Conservation (phyloP, 129 eudicot genomes). For the Apium graveolens region DNA sequence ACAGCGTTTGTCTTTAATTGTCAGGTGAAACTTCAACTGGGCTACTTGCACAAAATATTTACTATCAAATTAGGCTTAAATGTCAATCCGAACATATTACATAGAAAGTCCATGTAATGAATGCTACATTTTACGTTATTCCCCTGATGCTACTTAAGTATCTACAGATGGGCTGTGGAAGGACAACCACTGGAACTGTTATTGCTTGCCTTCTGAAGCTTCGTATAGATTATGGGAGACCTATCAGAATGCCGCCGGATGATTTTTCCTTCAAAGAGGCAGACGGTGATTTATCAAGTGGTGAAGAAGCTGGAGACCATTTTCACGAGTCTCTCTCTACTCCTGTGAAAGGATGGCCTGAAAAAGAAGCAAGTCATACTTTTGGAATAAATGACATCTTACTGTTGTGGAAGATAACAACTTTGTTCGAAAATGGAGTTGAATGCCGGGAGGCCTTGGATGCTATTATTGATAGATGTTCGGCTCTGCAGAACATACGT, state of each 20-base stretch:
- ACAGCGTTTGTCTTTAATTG: slow-evolving; percentile 90
- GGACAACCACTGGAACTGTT: slow-evolving; percentile 97
- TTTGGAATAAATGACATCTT: slow-evolving; percentile 93
- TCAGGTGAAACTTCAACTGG: slow-evolving; percentile 41
- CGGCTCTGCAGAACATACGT: slow-evolving; percentile 92
- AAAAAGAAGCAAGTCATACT: slow-evolving; percentile 37
- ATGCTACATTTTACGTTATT: background rate
- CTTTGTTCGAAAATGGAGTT: slow-evolving; percentile 90
- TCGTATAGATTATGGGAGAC: slow-evolving; percentile 82
- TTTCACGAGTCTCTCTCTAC: background rate
- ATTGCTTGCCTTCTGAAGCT: slow-evolving; percentile 89
- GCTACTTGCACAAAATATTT: background rate
- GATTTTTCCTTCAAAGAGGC: slow-evolving; percentile 34
- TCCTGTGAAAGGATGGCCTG: slow-evolving; percentile 17
- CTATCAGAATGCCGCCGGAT: slow-evolving; percentile 45
- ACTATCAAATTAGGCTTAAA: slow-evolving; percentile 2
- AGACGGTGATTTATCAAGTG: slow-evolving; percentile 47
- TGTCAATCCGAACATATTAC: background rate
- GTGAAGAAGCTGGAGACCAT: slow-evolving; percentile 44
- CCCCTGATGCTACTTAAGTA: slow-evolving; percentile 1
- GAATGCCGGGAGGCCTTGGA: slow-evolving; percentile 91
- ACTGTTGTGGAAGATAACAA: slow-evolving; percentile 82
- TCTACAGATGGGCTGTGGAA: slow-evolving; percentile 85
- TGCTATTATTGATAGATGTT: slow-evolving; percentile 85
- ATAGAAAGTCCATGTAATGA: background rate